phyloP scores from a whole-genome alignment of 2,329 filamentous ascomycete species.

The Drechslera avenae region DNA sequence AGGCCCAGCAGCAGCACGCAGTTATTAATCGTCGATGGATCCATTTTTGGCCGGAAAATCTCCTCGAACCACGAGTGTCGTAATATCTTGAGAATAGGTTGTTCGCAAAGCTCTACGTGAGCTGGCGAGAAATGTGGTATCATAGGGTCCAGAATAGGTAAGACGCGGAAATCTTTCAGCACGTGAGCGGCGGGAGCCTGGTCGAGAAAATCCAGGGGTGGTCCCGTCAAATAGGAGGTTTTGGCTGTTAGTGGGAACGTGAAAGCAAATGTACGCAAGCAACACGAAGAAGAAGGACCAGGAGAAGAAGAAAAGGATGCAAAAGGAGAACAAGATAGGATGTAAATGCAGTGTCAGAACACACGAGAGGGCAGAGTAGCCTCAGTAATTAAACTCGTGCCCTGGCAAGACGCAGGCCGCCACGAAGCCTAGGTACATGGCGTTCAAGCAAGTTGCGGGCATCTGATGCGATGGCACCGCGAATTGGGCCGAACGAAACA shows the following conservation, averaged over 20 bases:
- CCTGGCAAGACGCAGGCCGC: constrained; percentile 12
- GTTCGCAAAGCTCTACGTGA: constrained; percentile 18
- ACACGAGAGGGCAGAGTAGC: not conserved
- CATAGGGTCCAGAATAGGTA: constrained; percentile 23
- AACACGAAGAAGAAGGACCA: not conserved
- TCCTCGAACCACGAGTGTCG: constrained; percentile 43
- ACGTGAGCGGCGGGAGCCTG: constrained; percentile 17
- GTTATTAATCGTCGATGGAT: constrained; percentile 41
- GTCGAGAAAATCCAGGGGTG: not conserved
- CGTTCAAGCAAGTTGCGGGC: constrained; percentile 17
- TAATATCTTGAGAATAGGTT: constrained; percentile 40
- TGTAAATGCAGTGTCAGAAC: not conserved
- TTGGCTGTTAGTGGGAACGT: not conserved
- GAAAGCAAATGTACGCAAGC: too few relatives aligned
- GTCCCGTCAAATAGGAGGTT: not conserved
- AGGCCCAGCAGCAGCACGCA: constrained; percentile 53
- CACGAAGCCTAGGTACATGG: constrained; percentile 5
- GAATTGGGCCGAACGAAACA: constrained; percentile 21
- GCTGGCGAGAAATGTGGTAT: constrained; percentile 24
- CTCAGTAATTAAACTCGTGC: constrained; percentile 5
- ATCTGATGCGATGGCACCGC: constrained; percentile 15
- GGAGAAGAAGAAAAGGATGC: not conserved
- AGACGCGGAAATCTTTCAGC: constrained; percentile 10
- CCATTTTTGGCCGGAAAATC: constrained; percentile 43
- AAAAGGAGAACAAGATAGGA: not conserved